Evolutionary conservation across 1,139 yeast species (phyloP).

Genomic region (Pichia sp.): DNA sequence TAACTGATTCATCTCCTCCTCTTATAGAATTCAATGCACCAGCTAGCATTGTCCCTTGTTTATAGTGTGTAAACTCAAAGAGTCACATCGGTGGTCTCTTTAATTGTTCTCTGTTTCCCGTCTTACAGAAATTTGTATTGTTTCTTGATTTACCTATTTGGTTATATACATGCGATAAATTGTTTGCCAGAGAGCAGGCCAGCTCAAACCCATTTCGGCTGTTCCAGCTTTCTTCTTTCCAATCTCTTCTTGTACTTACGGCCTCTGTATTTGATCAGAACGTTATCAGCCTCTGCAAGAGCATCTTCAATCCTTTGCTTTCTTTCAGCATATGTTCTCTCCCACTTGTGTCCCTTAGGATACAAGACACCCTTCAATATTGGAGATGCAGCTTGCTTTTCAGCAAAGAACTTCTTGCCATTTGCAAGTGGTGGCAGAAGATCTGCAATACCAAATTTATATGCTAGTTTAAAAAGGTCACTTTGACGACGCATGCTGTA

Average conservation of each 20-base stretch:
- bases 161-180: background rate
- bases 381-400: conserved; percentile 63
- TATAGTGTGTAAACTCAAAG: conserved; percentile 3
- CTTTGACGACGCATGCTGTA: conserved; percentile 81
- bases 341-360: conserved; percentile 81
- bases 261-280: conserved; percentile 60
- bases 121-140: too few relatives aligned
- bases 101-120: background rate
- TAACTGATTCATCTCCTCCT: too few relatives aligned
- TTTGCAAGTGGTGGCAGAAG: conserved; percentile 69
- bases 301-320: conserved; percentile 60
- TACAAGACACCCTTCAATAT: conserved; percentile 71
- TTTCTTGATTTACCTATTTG: background rate
- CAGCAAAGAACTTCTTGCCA: conserved; percentile 67
- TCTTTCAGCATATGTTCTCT: conserved; percentile 59
- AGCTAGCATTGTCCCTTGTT: too few relatives aligned
- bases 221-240: conserved; percentile 41
- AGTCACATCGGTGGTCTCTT: background rate
- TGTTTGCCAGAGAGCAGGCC: background rate
- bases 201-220: conserved; percentile 40
- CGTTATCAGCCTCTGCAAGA: conserved; percentile 63
- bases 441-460: conserved; percentile 71
- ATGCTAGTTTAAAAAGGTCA: conserved; percentile 77
- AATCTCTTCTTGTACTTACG: conserved; percentile 49
- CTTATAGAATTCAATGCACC: too few relatives aligned